Base-by-base conservation (phyloP, 495 filamentous ascomycete species). In the Aspergillus olivimuriae region DNA sequence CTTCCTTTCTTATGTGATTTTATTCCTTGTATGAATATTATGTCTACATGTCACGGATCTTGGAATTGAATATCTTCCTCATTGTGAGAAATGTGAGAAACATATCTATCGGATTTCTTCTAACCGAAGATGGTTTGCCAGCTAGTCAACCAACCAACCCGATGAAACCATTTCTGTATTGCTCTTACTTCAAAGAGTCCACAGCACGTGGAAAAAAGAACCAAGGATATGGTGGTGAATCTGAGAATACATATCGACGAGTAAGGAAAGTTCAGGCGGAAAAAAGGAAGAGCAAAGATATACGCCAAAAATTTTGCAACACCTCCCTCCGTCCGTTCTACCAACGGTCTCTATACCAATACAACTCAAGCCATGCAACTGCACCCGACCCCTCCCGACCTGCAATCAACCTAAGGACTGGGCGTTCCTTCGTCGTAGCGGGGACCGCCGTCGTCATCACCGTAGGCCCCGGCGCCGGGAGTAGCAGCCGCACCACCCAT, bases 401-500 rank as follows among this genome's bases (percentile, higher is more conserved):
- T n/a, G 15, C 24, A 12, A 12, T 38, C 11, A 21, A 50, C 46
- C 53, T 44, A 74, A 32, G 71, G 71, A 57, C 71, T 75, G 19
- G 72, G 72, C 18, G 69, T 74, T 23, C 60, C 66, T 26, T 80
- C 76, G 19, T 76, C 74, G 53, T 81, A 81, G 36, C 73, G 63
- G 1, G 77, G 76, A 10, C 69, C 74, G 20, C 62, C 66, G 48
- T 84, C 82, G 48, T 82, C 69, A 35, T 70, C 76, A 4, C 69
- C 66, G 42, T 75, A 72, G 6, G 54, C 64, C 30, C 77, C 81
- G 8, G 82, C 81, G 9, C 84, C 87, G 2, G 89, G 88, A 0
- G 87, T 91, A 57, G 86, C 83, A 16, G 84, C 78, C 36, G 63
- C 67, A 22, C 72, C 70, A 24, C 77, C 80, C 55, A 85, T 87